Percentiles rank a stretch among this genome's conserved stretches.
Evolutionary conservation across 2,329 filamentous ascomycete species (phyloP).

Genomic region (Fusarium palustre): DNA sequence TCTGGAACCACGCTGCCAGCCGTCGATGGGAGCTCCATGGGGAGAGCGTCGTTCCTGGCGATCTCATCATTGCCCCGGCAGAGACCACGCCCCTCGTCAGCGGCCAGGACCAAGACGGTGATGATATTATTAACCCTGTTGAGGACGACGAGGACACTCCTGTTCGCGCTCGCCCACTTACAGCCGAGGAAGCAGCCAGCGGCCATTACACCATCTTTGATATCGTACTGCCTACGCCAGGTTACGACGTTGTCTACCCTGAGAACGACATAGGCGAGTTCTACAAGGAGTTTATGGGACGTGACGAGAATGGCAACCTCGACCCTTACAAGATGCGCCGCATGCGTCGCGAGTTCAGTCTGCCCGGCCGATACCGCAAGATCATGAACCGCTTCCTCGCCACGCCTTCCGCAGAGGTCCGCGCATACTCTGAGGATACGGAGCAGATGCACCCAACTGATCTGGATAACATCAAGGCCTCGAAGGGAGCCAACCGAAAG

Average conservation of each 20-base stretch:
- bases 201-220: constrained; percentile 87
- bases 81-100: constrained; percentile 53
- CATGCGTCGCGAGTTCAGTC: constrained; percentile 85
- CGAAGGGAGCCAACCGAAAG: constrained; percentile 41
- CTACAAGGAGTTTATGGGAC: constrained; percentile 88
- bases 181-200: constrained; percentile 79
- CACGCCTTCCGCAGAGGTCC: constrained; percentile 74
- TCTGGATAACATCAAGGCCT: constrained; percentile 72
- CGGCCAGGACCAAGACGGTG: constrained; percentile 71
- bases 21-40: constrained; percentile 84
- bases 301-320: constrained; percentile 78
- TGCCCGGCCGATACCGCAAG: constrained; percentile 90
- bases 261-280: constrained; percentile 84
- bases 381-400: constrained; percentile 78
- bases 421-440: constrained; percentile 74
- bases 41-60: constrained; percentile 80
- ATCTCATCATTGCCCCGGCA: constrained; percentile 75
- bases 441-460: constrained; percentile 94
- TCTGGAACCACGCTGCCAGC: constrained; percentile 91
- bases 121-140: constrained; percentile 57
- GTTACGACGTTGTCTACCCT: constrained; percentile 90
- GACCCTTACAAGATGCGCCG: constrained; percentile 90
- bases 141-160: constrained; percentile 59
- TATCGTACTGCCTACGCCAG: constrained; percentile 90
- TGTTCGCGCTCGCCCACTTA: constrained; percentile 75